These are phyloP conservation scores for Stagonosporopsis chrysanthemi DNA, from an alignment of 2,329 filamentous ascomycete species.

Conservation along the genomic window DNA sequence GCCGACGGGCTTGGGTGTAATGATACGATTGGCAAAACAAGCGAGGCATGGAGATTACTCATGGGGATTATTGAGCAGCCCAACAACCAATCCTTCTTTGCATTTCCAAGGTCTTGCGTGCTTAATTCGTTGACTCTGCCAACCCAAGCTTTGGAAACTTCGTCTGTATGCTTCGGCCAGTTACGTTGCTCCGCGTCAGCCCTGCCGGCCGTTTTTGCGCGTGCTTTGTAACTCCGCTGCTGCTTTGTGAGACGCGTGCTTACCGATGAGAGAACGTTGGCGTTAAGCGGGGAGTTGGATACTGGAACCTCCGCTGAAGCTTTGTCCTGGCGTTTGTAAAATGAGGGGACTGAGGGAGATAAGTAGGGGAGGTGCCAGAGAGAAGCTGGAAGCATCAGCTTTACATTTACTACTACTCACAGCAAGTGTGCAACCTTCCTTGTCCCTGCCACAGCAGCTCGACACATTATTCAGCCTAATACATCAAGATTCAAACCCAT, in stretches of 20 bases:
- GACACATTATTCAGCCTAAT: not conserved
- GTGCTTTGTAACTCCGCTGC: slow-evolving; percentile 13
- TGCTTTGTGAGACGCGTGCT: slow-evolving; percentile 18
- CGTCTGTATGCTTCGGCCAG: not conserved
- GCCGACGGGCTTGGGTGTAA: not conserved
- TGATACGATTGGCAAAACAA: not conserved
- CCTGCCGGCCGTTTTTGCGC: not conserved
- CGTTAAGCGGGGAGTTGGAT: not conserved
- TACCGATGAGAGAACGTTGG: slow-evolving; percentile 5
- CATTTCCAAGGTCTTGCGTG: slow-evolving; percentile 2
- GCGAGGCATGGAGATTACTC: slow-evolving; percentile 1
- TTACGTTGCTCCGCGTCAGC: not conserved
- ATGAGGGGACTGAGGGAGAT: not conserved
- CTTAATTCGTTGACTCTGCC: not conserved
- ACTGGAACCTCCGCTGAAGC: not conserved
- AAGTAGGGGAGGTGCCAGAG: not conserved
- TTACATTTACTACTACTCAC: not conserved
- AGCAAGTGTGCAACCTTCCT: not conserved
- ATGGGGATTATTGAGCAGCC: slow-evolving; percentile 8
- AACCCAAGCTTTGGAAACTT: not conserved
- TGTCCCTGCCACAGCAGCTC: not conserved
- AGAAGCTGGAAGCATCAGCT: not conserved
- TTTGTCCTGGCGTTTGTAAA: not conserved
- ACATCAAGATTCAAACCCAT: not conserved
- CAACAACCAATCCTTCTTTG: slow-evolving; percentile 1